Conservation (phyloP, 768 basidiomycete genomes). For the Lactifluus pinguis region DNA sequence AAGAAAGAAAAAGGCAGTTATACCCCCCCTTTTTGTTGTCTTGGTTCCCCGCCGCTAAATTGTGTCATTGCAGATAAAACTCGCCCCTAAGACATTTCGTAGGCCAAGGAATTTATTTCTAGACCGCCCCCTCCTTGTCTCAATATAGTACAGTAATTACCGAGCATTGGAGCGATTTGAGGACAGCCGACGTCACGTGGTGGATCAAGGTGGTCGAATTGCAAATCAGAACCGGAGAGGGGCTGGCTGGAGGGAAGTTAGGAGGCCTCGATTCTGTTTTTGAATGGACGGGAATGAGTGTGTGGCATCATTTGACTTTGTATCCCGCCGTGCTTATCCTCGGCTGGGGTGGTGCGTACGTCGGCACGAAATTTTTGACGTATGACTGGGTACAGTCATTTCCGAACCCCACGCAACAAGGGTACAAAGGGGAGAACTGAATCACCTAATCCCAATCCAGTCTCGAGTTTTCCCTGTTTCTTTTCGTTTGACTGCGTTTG, state of each 20-base stretch:
- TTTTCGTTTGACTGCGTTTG: constrained; percentile 43
- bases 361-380: background rate
- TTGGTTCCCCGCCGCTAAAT: background rate
- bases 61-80: background rate
- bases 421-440: background rate
- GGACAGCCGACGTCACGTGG: background rate
- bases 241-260: background rate
- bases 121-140: background rate
- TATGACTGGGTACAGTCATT: background rate
- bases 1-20: background rate
- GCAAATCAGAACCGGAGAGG: background rate
- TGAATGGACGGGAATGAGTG: background rate
- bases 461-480: constrained; percentile 21
- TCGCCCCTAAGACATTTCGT: background rate
- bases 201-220: background rate
- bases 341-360: background rate
- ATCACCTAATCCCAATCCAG: constrained; percentile 20
- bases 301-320: background rate
- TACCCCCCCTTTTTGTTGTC: background rate
- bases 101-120: background rate
- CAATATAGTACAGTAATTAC: no score
- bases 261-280: background rate
- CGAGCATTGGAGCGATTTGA: background rate
- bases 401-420: background rate
- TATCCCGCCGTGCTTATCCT: background rate